A percentile compares a stretch with the other conserved stretches of the same genome.
phyloP scores from a whole-genome alignment of 805 yeast species.

The Kuraishia molischiana region DNA sequence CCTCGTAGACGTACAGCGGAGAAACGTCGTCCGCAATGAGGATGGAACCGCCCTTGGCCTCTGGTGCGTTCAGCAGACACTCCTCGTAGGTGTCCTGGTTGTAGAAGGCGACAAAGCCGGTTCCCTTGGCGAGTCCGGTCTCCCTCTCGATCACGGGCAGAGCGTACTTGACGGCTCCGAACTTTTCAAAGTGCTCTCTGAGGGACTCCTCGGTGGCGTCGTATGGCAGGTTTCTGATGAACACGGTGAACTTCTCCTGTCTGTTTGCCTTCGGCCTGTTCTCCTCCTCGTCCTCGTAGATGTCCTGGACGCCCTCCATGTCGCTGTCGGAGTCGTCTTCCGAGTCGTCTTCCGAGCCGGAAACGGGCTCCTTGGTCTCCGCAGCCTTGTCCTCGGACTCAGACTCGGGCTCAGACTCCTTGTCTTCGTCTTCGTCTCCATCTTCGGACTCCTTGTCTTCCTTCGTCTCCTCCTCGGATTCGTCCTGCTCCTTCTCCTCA shows the following conservation, averaged over 20 bases:
- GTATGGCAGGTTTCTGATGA: constrained; percentile 90
- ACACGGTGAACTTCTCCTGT: constrained; percentile 64
- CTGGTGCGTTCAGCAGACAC: constrained; percentile 76
- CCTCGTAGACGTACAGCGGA: constrained; percentile 83
- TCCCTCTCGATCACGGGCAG: constrained; percentile 83
- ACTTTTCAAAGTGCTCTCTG: constrained; percentile 66
- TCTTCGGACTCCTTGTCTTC: constrained; percentile 22
- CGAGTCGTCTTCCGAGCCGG: constrained; percentile 10
- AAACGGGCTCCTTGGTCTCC: constrained; percentile 12
- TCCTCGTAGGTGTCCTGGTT: constrained; percentile 50
- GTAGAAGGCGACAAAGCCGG: constrained; percentile 87
- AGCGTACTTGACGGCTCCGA: constrained; percentile 89
- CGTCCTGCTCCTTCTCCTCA: constrained; percentile 31
- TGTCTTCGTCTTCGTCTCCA: constrained; percentile 25
- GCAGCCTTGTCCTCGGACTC: constrained; percentile 18
- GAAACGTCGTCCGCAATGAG: constrained; percentile 89
- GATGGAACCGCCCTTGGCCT: constrained; percentile 45
- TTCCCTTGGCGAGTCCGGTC: constrained; percentile 84
- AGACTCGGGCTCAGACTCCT: constrained; percentile 21
- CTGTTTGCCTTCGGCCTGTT: constrained; percentile 38
- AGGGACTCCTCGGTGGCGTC: constrained; percentile 81
- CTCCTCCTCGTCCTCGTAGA: constrained; percentile 24
- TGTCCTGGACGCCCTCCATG: constrained; percentile 8
- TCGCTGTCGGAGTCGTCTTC: constrained; percentile 18
- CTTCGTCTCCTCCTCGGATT: constrained; percentile 24